A percentile compares a stretch with the other conserved stretches of the same genome.
Evolutionary conservation across 257 asterid genomes (phyloP).

Genomic region (Solanum infundibuliforme): DNA sequence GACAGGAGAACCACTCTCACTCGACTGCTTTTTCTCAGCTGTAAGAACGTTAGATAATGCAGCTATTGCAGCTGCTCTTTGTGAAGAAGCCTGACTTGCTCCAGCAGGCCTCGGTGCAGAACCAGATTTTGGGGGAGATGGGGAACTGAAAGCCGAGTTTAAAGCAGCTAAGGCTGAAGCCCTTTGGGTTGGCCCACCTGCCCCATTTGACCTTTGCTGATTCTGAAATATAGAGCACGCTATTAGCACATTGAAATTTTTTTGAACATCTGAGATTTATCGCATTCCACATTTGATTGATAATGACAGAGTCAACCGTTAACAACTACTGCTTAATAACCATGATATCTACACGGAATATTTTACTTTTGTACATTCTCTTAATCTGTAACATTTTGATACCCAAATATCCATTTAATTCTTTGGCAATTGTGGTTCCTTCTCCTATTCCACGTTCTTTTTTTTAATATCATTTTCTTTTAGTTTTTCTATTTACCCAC

Average conservation of each 20-base stretch:
- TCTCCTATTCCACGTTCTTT: not conserved
- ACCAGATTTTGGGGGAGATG: slow-evolving; percentile 40
- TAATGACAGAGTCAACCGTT: not conserved
- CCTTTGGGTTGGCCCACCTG: slow-evolving; percentile 90
- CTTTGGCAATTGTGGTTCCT: not conserved
- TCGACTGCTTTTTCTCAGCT: slow-evolving; percentile 69
- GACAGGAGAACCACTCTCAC: slow-evolving; percentile 51
- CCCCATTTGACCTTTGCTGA: slow-evolving; percentile 67
- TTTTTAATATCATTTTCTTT: not conserved
- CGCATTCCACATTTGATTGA: not conserved
- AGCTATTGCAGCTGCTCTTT: slow-evolving; percentile 95
- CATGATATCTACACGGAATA: not conserved
- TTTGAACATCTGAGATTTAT: not conserved
- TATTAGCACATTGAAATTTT: not conserved
- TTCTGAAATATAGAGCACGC: not conserved
- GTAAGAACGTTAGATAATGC: slow-evolving; percentile 72
- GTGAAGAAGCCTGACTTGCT: slow-evolving; percentile 53
- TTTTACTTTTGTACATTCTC: not conserved
- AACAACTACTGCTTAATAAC: not conserved
- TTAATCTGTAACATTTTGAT: not conserved
- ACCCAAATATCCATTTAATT: not conserved
- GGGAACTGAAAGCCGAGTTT: slow-evolving; percentile 75
- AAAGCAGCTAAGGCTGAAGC: slow-evolving; percentile 98
- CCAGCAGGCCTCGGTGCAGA: slow-evolving; percentile 42
- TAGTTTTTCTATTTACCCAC: not conserved